Base-by-base conservation (phyloP, 768 basidiomycete genomes). In the Naematelia encephala region DNA sequence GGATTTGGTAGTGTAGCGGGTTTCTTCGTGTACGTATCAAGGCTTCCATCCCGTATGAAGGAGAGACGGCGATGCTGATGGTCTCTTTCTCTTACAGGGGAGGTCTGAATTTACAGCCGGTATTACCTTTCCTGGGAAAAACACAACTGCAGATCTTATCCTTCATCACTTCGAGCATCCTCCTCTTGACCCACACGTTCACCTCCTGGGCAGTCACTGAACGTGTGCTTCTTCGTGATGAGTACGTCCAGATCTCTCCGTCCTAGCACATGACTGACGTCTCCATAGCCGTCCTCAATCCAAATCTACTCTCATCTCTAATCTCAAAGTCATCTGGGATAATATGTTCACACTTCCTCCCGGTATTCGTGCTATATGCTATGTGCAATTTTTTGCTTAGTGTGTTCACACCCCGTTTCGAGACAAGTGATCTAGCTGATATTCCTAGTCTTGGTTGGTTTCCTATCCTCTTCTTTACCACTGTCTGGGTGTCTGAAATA, bases 361-460 rank as follows among this genome's bases (percentile, higher is more conserved):
- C 1, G 82, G 84, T 16, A 94, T 97, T 44, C 82, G 83, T 52
- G 86, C 86, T 66, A 90, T 97, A 54, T 79, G 79, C 70, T 66
- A 75, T 34, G 89, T 91, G 67, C 69, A 80, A 54, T 88, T 82
- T 44, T 74, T 67, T 22, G 62, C 62, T 13, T 71, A 62, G 67
- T 68, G 57, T 45, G 59, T 29, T 30, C 57, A 22, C 30, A 25
- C 28, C 14, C 21, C 51, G 43, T 27, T 42, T 30, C 52, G 21
- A 27, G 21, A 21, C 5, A 30, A 13, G 21, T 26, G 8, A 30
- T n/a, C n/a, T n/a, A n/a, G 30, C 90, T 77, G 88, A 89, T 75
- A 89, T 90, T 60, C 83, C 85, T 12, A 93, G 86, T 86, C 81
- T 92, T 59, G 88, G 84, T 5, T 97, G 94, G 94, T 96, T 94